Conservation (phyloP, 2,329 filamentous ascomycete genomes). For the Mariannaea elegans region DNA sequence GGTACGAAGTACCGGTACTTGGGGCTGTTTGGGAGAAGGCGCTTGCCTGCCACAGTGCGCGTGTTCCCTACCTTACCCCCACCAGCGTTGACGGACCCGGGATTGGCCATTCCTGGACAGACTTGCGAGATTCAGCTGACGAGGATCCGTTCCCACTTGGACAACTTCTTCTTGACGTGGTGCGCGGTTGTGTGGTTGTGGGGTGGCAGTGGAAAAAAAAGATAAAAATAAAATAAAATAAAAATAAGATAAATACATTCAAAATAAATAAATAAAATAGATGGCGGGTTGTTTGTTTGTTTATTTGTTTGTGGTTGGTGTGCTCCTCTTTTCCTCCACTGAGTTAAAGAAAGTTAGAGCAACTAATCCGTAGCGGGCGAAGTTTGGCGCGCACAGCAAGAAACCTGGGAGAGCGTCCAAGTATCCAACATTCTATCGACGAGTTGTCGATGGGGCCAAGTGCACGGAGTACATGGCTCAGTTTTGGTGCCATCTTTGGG, state of each 20-base stretch:
- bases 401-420: too few species aligned
- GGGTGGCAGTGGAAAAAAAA: slow-evolving; percentile 2
- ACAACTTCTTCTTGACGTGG: neutral
- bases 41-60: slow-evolving; percentile 36
- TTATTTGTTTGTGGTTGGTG: too few species aligned
- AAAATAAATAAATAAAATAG: too few species aligned
- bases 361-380: too few species aligned
- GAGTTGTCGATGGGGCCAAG: slow-evolving; percentile 1
- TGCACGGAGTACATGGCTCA: neutral
- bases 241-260: too few species aligned
- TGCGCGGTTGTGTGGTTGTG: neutral
- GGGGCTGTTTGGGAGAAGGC: neutral
- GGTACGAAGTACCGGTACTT: slow-evolving; percentile 35
- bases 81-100: slow-evolving; percentile 23
- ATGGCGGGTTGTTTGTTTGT: too few species aligned
- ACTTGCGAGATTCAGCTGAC: slow-evolving; percentile 33
- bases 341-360: too few species aligned
- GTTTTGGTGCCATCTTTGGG: slow-evolving; percentile 10
- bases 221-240: neutral
- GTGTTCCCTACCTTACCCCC: slow-evolving; percentile 23
- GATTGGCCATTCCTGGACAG: slow-evolving; percentile 29
- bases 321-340: too few species aligned
- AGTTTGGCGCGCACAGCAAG: too few species aligned
- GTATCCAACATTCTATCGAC: slow-evolving; percentile 18
- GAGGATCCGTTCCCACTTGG: slow-evolving; percentile 19